A percentile compares a stretch with the other conserved stretches of the same genome.
Evolutionary conservation across 108 stramenopile species (phyloP).

Genomic region (Nitzschia inconspicua): DNA sequence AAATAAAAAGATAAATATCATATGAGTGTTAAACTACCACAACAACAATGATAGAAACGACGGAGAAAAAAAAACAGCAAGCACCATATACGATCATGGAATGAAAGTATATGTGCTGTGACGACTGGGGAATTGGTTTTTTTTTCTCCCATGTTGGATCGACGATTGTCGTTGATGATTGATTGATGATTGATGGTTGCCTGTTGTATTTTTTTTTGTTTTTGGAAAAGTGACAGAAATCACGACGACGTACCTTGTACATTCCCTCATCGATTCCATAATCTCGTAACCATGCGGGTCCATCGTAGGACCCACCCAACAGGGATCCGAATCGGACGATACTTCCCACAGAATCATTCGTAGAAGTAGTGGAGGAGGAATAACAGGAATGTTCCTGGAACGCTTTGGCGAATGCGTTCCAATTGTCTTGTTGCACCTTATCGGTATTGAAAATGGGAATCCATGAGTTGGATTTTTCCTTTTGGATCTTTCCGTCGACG

Average conservation of each 20-base stretch:
- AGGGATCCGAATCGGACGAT: conserved; percentile 33
- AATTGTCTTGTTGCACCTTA: conserved; percentile 13
- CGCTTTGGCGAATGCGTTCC: conserved; percentile 16
- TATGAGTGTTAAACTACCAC: neutral
- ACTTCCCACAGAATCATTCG: conserved; percentile 8
- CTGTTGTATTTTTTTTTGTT: too few relatives aligned
- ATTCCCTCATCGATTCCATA: conserved; percentile 34
- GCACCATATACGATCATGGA: too few relatives aligned
- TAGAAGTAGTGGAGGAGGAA: neutral
- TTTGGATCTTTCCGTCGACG: conserved; percentile 23
- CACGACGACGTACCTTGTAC: conserved; percentile 28
- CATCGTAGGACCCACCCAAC: conserved; percentile 35
- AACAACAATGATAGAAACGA: neutral
- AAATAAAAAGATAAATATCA: neutral
- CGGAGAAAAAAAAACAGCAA: neutral
- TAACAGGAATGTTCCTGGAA: conserved; percentile 13
- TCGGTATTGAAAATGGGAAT: conserved; percentile 46
- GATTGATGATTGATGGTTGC: too few relatives aligned
- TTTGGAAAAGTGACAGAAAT: too few relatives aligned
- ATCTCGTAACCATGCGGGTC: conserved; percentile 10
- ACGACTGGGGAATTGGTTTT: too few relatives aligned
- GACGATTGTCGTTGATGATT: too few relatives aligned
- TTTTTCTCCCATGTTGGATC: neutral
- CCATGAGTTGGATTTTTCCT: conserved; percentile 35
- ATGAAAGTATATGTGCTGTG: too few relatives aligned